Evolutionary conservation across 176 grass and related monocot genomes (phyloP).

Genomic region (Musa schizocarpa): DNA sequence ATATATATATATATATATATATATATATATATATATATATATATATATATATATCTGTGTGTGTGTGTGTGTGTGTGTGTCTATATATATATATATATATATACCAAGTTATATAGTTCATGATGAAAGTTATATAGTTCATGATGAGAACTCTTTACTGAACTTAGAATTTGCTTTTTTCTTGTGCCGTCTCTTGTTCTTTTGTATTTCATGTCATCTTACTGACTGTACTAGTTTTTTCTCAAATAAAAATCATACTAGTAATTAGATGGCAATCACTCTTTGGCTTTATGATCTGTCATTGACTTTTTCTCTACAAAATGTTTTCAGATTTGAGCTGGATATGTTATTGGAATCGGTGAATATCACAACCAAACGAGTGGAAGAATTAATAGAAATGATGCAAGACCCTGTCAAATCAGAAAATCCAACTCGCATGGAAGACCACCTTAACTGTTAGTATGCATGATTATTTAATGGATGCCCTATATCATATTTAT

Average conservation of each 20-base stretch:
- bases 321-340: conserved; percentile 72
- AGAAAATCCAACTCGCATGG: conserved; percentile 60
- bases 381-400: conserved; percentile 95
- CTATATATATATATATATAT: too few species aligned
- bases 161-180: background rate
- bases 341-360: conserved; percentile 98
- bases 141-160: background rate
- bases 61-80: background rate
- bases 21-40: too few species aligned
- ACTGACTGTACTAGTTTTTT: background rate
- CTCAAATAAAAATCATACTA: too few species aligned
- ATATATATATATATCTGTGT: background rate
- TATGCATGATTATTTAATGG: conserved; percentile 10
- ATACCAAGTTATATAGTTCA: background rate
- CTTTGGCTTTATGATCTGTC: background rate
- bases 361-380: conserved; percentile 73
- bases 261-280: too few species aligned
- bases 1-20: background rate
- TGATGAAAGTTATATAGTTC: background rate
- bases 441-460: conserved; percentile 79
- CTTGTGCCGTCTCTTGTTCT: background rate
- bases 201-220: background rate
- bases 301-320: background rate
- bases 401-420: conserved; percentile 89
- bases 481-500: conserved; percentile 6